These are phyloP conservation scores for Neurospora sp. DNA, from an alignment of 495 filamentous ascomycete genomes.

Conservation along the genomic window DNA sequence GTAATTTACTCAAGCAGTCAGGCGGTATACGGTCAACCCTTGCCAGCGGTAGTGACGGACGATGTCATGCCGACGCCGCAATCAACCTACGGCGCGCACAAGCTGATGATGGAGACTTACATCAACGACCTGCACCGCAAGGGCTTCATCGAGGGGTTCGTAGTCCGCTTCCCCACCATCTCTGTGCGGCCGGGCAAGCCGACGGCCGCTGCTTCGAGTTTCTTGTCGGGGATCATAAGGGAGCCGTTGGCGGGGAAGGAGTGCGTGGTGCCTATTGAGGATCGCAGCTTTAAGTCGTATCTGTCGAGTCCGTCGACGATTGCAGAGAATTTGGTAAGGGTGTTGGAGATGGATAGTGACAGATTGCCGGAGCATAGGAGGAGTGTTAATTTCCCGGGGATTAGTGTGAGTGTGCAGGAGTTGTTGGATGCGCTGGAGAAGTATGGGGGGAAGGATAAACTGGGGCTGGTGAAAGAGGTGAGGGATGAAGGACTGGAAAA, in stretches of 20 bases:
- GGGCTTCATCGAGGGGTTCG: conserved; percentile 56
- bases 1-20: conserved; percentile 45
- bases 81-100: conserved; percentile 69
- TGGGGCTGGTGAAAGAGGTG: conserved; percentile 54
- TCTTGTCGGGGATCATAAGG: conserved; percentile 56
- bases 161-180: conserved; percentile 65
- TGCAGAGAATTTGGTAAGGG: conserved; percentile 59
- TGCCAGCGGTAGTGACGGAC: conserved; percentile 24
- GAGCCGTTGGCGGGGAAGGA: conserved; percentile 49
- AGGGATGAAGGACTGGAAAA: conserved; percentile 54
- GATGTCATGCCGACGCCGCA: conserved; percentile 52
- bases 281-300: conserved; percentile 51
- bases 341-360: conserved; percentile 45
- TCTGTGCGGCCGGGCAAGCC: conserved; percentile 65
- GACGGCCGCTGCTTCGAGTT: conserved; percentile 64
- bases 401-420: conserved; percentile 60
- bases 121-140: conserved; percentile 69
- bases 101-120: conserved; percentile 62
- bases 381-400: conserved; percentile 63
- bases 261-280: conserved; percentile 51
- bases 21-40: conserved; percentile 30
- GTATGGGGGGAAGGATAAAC: conserved; percentile 58
- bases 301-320: conserved; percentile 58
- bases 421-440: conserved; percentile 64
- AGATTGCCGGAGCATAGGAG: conserved; percentile 46